A percentile compares a stretch with the other conserved stretches of the same genome.
These are phyloP conservation scores for Calonectria montana DNA, from an alignment of 2,329 filamentous ascomycete genomes.

Conservation along the genomic window DNA sequence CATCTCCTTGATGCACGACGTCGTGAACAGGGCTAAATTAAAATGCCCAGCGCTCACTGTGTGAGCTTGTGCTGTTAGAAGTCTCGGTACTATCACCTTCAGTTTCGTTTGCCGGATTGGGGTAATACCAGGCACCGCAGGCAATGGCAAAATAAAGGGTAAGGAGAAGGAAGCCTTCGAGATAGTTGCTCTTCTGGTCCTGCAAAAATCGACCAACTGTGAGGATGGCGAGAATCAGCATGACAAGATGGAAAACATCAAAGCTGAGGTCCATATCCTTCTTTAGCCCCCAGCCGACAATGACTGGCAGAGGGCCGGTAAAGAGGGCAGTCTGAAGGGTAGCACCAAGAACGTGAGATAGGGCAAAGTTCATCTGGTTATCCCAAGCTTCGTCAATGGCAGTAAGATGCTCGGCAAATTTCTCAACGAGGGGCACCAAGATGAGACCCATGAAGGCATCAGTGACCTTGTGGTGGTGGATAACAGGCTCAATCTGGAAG, in stretches of 20 bases:
- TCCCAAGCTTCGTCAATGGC: constrained; percentile 88
- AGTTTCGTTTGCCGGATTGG: constrained; percentile 45
- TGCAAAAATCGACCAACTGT: constrained; percentile 89
- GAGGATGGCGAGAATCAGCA: constrained; percentile 85
- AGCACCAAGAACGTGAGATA: constrained; percentile 86
- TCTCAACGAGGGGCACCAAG: constrained; percentile 84
- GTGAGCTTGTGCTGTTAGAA: neutral
- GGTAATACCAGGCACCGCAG: constrained; percentile 68
- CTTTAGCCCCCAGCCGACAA: constrained; percentile 83
- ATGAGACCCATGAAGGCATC: constrained; percentile 76
- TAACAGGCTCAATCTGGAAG: constrained; percentile 73
- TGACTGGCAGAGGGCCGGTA: constrained; percentile 84
- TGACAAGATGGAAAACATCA: constrained; percentile 85
- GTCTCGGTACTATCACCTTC: constrained; percentile 1
- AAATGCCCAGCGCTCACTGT: neutral
- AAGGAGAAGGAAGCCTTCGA: constrained; percentile 86
- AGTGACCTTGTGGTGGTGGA: constrained; percentile 56
- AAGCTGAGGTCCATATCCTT: constrained; percentile 84
- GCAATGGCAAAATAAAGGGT: constrained; percentile 72
- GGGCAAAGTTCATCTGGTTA: constrained; percentile 85
- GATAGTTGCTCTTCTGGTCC: constrained; percentile 90
- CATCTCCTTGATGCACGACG: neutral
- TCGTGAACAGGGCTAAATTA: neutral
- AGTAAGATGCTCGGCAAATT: constrained; percentile 86
- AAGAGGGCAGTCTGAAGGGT: constrained; percentile 91